Conservation (phyloP, 176 grass and related monocot genomes). For the Calamus simplicifolius region DNA sequence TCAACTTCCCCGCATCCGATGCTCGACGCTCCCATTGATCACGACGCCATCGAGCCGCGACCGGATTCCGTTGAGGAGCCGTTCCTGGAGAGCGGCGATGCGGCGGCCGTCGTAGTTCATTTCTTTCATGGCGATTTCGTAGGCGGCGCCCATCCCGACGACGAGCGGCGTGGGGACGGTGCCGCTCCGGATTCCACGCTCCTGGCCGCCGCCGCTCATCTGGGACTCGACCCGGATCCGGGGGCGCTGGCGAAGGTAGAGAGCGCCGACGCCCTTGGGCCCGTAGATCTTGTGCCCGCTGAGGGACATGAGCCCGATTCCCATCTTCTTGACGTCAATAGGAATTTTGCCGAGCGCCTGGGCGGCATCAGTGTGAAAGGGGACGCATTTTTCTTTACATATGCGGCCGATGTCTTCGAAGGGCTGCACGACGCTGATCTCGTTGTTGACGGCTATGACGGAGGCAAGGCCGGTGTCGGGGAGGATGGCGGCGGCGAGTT, state of each 20-base stretch:
- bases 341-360: slow-evolving; percentile 17
- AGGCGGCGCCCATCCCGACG: slow-evolving; percentile 16
- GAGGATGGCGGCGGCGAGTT: slow-evolving; percentile 1
- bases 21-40: slow-evolving; percentile 8
- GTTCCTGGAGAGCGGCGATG: not conserved
- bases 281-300: slow-evolving; percentile 20
- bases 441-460: slow-evolving; percentile 19
- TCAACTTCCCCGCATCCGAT: slow-evolving; percentile 5
- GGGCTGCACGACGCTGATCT: slow-evolving; percentile 13
- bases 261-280: slow-evolving; percentile 17
- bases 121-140: slow-evolving; percentile 2
- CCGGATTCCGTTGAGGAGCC: slow-evolving; percentile 1
- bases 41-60: not conserved
- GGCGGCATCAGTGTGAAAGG: slow-evolving; percentile 15
- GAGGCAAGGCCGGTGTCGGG: slow-evolving; percentile 8
- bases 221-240: slow-evolving; percentile 2
- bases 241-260: slow-evolving; percentile 6
- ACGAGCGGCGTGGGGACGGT: not conserved
- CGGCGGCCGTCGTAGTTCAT: slow-evolving; percentile 5
- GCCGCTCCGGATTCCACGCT: slow-evolving; percentile 9
- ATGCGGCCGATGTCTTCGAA: slow-evolving; percentile 6
- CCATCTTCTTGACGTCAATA: not conserved
- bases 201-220: slow-evolving; percentile 13
- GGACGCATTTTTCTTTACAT: slow-evolving; percentile 1
- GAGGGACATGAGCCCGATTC: slow-evolving; percentile 11